Evolutionary conservation across 495 filamentous ascomycete genomes (phyloP).

Genomic region (Glutinoglossum americanum): DNA sequence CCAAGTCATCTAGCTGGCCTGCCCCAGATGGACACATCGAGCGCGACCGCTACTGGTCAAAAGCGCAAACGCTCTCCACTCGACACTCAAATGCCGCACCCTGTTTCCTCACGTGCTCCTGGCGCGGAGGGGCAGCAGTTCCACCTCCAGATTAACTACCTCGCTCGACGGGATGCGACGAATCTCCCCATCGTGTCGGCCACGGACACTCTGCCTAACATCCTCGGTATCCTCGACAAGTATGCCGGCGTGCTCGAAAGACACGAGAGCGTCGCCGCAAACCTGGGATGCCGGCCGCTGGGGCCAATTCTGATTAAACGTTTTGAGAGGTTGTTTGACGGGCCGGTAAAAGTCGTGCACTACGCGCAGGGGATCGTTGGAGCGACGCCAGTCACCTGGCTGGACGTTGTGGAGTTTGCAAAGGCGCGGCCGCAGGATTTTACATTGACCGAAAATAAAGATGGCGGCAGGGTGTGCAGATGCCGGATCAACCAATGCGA

Average conservation of each 20-base stretch:
- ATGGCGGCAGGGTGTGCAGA: slow-evolving; percentile 49
- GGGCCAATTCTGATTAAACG: slow-evolving; percentile 66
- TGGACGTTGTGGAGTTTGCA: slow-evolving; percentile 71
- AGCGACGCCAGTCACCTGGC: slow-evolving; percentile 40
- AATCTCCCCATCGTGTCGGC: slow-evolving; percentile 38
- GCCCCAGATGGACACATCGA: neutral
- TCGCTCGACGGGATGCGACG: slow-evolving; percentile 39
- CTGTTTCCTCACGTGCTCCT: slow-evolving; percentile 2
- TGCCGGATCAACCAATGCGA: slow-evolving; percentile 62
- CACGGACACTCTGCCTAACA: slow-evolving; percentile 36
- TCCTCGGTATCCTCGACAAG: slow-evolving; percentile 46
- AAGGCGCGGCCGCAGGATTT: slow-evolving; percentile 63
- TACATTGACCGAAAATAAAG: slow-evolving; percentile 42
- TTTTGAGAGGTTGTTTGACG: slow-evolving; percentile 71
- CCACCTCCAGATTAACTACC: slow-evolving; percentile 64
- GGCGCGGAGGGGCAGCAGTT: slow-evolving; percentile 13
- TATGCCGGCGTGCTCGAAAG: slow-evolving; percentile 69
- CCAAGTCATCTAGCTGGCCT: neutral
- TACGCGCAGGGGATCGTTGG: slow-evolving; percentile 29
- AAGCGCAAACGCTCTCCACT: neutral
- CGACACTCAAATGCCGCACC: neutral
- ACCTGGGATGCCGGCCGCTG: slow-evolving; percentile 63
- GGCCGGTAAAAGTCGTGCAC: slow-evolving; percentile 41
- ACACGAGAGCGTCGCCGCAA: slow-evolving; percentile 68
- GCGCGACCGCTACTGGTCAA: neutral